Evolutionary conservation across 2,329 filamentous ascomycete genomes (phyloP).

Genomic region (Fusarium sp.): DNA sequence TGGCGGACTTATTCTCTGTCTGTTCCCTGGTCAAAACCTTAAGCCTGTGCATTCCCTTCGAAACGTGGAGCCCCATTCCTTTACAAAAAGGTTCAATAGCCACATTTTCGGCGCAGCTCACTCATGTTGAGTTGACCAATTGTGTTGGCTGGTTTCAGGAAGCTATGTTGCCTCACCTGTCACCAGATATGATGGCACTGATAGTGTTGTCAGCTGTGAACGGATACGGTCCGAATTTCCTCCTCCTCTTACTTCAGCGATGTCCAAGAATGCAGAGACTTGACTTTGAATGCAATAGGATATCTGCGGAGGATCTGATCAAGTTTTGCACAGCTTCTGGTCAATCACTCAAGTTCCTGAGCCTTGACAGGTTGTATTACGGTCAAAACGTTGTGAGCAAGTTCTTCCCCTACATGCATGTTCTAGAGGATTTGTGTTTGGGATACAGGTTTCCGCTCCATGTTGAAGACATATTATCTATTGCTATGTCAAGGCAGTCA

Average conservation of each 20-base stretch:
- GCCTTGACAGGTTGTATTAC: neutral
- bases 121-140: neutral
- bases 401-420: neutral
- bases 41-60: rapidly evolving
- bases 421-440: neutral
- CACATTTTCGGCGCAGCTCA: neutral
- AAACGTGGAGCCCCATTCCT: neutral
- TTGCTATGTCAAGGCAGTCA: neutral
- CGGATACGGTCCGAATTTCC: neutral
- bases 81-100: no score
- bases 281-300: rapidly evolving
- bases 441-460: rapidly evolving
- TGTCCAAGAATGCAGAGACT: neutral
- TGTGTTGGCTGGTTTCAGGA: neutral
- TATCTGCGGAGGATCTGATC: rapidly evolving
- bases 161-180: neutral
- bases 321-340: neutral
- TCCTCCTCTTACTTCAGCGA: neutral
- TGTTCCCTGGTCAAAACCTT: neutral
- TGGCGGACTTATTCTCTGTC: neutral
- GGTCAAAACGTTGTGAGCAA: neutral
- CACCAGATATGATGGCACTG: neutral
- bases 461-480: rapidly evolving
- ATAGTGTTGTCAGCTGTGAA: rapidly evolving
- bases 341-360: neutral